Base-by-base conservation (phyloP, 1,284 basidiomycete species). In the Earliella scabrosa region DNA sequence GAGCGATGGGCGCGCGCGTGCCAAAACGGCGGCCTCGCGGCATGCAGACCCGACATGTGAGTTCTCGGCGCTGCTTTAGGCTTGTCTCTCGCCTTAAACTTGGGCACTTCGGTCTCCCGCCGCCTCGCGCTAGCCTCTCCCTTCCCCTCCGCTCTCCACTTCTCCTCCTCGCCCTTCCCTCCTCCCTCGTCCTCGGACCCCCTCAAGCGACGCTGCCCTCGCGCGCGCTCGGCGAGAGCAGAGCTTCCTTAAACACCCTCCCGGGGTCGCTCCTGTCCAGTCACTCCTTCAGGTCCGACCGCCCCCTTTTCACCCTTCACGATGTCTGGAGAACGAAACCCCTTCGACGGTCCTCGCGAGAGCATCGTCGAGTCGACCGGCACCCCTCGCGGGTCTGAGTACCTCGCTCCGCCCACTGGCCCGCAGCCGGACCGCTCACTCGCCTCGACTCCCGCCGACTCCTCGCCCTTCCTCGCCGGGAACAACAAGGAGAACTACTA, bases 301-400 rank as follows among this genome's bases (percentile, higher is more conserved):
- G 23, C 14, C 47, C 31, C 36, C n/a, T 35, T 16, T 9, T 9
- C 24, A 18, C 45, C 8, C 24, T 24, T 21, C 43, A 31, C 48
- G 20, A 52, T 46, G 39, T 38, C 54, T 20, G 46, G 9, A 13
- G 29, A 31, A 6, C 20, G 6, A 11, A 36, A 24, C 45, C 43
- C 29, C 1, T 52, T 32, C 39, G 54, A 56, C 3, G 23, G 13
- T 3, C 40, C 36, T 8, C 43, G 40, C 50, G 50, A 47, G 36
- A 52, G 55, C 27, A 34, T 52, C 27, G 27, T 48, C 45, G 54
- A 50, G 23, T 50, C 49, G 7, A 24, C 49, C 20, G 36, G 29
- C 55, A 52, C 55, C 49, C 55, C 55, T 8, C 50, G 50, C 55
- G 50, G 55, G 32, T 56, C 55, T 14, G 44, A 43, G 10, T 53